Base-by-base conservation (phyloP, 2,329 filamentous ascomycete species). In the Aspergillus fructus region DNA sequence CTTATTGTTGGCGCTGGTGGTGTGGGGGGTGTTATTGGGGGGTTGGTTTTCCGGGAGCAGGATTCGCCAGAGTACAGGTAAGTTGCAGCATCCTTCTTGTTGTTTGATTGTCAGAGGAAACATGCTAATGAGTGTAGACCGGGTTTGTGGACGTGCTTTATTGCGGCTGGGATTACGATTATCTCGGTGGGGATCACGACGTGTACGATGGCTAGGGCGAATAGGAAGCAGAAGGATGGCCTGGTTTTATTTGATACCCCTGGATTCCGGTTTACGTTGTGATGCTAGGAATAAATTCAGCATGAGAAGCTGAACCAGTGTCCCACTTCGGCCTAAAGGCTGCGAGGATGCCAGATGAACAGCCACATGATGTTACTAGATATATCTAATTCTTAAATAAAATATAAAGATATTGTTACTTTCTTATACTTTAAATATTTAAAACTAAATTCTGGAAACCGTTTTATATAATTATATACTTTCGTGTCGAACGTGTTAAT, bases 1-100 rank as follows among this genome's bases (percentile, higher is more conserved):
- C 56, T 57, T 17, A 53, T 62, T 17, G 56, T 62, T 21, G 57
- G 49, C 3, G 50, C 49, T 5, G 59, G 58, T 1, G 62, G 59
- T 13, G 57, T 54, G 1, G 62, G 61, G 3, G 62, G 61, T 9
- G 49, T 63, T 23, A 50, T 59, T 46, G 59, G 59, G 8, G 49
- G 54, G 1, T 11, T 60, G 15, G 55, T 60, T 3, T 63, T 60
- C 40, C 49, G 60, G 6, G 46, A 53, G 17, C 53, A 59, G 51
- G 58, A 60, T 53, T 41, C 41, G 42, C 60, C 58, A 13, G 49
- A 21, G 12, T 62, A 60, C 49, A 41, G 40, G 55, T 58, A 12
- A 34, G 60, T 58, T 8, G 17, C 23, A 30, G 7, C 8, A 4
- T 30, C 3, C 8, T 30, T 9, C 17, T 19, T 19, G 17, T 19